Base-by-base conservation (phyloP, 2,329 filamentous ascomycete species). In the Juglanconis sp. region DNA sequence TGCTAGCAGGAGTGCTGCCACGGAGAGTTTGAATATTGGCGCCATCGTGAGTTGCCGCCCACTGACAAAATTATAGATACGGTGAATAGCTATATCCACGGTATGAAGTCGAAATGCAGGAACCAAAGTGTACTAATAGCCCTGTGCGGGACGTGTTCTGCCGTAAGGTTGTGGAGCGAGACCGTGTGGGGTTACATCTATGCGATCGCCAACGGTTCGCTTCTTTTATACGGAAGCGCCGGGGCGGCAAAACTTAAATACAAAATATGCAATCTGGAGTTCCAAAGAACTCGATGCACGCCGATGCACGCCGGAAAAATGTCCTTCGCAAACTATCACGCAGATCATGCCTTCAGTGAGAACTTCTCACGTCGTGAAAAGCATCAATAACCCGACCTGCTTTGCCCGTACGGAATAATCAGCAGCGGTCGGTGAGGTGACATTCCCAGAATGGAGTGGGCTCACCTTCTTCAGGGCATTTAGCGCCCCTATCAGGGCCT, bases 1-100 rank as follows among this genome's bases (percentile, higher is more conserved):
- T 13, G 56, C 59, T 15, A 52, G 31, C 50, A 61, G 56, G 44
- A 59, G 24, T 36, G 56, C 55, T 55, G 56, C 34, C 13, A 17
- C 30, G 15, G 4, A 42, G 10, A 17, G 9, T 31, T 34, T 50
- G 15, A 57, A 36, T 9, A 40, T 38, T 8, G 32, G 50, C 1
- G 42, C 32, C 59, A 61, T 61, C 24, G 8, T 54, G 34, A 34
- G 7, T 9, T 36, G 15, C 38, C n/a, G 24, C 24, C 2, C 10
- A 4, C 10, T 10, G n/a, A 42, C 38, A 13, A 42, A 13, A 9
- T 13, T 13, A 9, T 13, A 34, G 10, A 17, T 42, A n/a, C 1
- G 44, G 24, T 11, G 6, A 11, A 32, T 11, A 53, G 24, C 30
- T 10, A 53, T 8, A 5, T n/a, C 5, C 13, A 47, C 4, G n/a